Conservation (phyloP, 2,329 filamentous ascomycete species). For the Arthrobotrys megalospora region DNA sequence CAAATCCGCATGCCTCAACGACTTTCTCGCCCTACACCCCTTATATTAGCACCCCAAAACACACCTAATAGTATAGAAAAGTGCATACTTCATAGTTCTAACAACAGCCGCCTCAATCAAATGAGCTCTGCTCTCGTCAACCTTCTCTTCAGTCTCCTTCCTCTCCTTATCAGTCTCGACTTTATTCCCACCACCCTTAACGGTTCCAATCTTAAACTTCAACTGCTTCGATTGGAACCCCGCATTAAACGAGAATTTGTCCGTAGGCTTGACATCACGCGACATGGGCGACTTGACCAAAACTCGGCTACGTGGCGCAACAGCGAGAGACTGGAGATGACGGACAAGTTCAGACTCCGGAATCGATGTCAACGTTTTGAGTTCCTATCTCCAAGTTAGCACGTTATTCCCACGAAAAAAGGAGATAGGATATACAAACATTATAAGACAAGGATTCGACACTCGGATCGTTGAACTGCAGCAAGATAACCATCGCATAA, state of each 20-base stretch:
- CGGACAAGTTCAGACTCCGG: slow-evolving; percentile 74
- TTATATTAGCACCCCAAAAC: slow-evolving; percentile 1
- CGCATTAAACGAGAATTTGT: slow-evolving; percentile 77
- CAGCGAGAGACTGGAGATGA: slow-evolving; percentile 77
- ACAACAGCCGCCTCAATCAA: slow-evolving; percentile 72
- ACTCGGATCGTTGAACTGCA: slow-evolving; percentile 86
- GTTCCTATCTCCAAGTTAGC: slow-evolving; percentile 69
- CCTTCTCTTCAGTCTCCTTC: slow-evolving; percentile 65
- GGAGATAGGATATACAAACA: slow-evolving; percentile 1
- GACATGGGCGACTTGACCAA: slow-evolving; percentile 78
- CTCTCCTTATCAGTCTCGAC: slow-evolving; percentile 72
- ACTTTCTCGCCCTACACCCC: slow-evolving; percentile 67
- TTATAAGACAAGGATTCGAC: slow-evolving; percentile 36
- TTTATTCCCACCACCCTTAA: slow-evolving; percentile 75
- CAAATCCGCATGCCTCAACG: slow-evolving; percentile 69
- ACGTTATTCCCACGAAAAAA: background rate
- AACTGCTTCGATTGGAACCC: slow-evolving; percentile 75
- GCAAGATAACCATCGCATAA: slow-evolving; percentile 88
- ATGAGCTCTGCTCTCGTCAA: slow-evolving; percentile 70
- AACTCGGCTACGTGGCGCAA: slow-evolving; percentile 77
- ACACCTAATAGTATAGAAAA: too few species aligned
- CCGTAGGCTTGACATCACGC: slow-evolving; percentile 76
- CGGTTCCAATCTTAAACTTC: slow-evolving; percentile 78
- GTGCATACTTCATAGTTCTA: slow-evolving; percentile 73
- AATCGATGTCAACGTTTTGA: slow-evolving; percentile 76